Evolutionary conservation across 257 asterid genomes (phyloP).

Genomic region (Pogostemon cablin): DNA sequence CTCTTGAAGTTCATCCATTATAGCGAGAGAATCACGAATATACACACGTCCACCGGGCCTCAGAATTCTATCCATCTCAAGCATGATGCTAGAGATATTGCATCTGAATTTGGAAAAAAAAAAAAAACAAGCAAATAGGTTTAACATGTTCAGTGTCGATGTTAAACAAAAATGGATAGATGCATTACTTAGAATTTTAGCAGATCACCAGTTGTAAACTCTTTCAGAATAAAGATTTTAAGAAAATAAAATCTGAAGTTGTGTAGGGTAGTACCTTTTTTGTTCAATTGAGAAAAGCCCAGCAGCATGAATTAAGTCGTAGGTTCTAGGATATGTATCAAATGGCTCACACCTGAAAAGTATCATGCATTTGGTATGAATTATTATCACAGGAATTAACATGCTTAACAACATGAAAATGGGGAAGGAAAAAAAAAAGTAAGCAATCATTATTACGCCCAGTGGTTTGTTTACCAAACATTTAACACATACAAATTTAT

Average conservation of each 20-base stretch:
- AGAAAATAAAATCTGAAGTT: background rate
- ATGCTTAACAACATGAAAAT: slow-evolving; percentile 17
- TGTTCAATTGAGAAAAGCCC: slow-evolving; percentile 63
- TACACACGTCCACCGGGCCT: slow-evolving; percentile 88
- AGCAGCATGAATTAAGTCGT: slow-evolving; percentile 66
- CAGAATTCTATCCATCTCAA: slow-evolving; percentile 90
- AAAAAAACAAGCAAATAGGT: slow-evolving; percentile 1
- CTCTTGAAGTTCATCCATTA: slow-evolving; percentile 77
- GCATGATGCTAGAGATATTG: slow-evolving; percentile 71
- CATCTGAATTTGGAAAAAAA: slow-evolving; percentile 48
- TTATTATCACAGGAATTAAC: background rate
- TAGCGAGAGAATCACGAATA: slow-evolving; percentile 62
- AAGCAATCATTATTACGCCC: too few relatives aligned
- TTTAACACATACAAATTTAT: background rate
- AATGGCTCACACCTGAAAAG: slow-evolving; percentile 77
- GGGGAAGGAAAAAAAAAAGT: background rate
- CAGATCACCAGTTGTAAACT: too few relatives aligned
- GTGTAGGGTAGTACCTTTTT: slow-evolving; percentile 47
- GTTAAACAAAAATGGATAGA: too few relatives aligned
- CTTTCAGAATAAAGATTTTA: too few relatives aligned
- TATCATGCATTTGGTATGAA: slow-evolving; percentile 10
- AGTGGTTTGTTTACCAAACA: background rate
- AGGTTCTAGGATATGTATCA: slow-evolving; percentile 82
- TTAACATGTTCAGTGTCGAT: background rate
- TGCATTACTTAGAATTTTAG: too few relatives aligned